Base-by-base conservation (phyloP, 495 filamentous ascomycete genomes). In the Mytilinidion resinicola region DNA sequence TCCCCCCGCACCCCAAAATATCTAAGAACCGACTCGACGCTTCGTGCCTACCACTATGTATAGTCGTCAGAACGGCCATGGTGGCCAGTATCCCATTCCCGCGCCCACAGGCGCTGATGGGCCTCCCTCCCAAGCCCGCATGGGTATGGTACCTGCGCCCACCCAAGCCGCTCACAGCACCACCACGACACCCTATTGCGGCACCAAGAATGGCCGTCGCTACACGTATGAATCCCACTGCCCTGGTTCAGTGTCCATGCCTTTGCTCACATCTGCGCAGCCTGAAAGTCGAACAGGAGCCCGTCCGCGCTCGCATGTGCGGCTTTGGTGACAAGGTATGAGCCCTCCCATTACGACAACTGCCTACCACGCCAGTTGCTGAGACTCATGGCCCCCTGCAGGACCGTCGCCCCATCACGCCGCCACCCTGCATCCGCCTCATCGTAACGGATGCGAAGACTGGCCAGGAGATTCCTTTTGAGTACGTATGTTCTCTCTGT, bases 291-390 rank as follows among this genome's bases (percentile, higher is more conserved):
- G 86, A 89, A 53, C 93, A 98, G 73, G 93, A 98, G 69, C 93
- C 93, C 50, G 79, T 90, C 61, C 86, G 93, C 53, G 93, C 93
- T 61, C 88, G 93, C 50, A 98, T 98, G 93, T 98, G 93, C 77
- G 93, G 93, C 1, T 98, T 96, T 77, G 93, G 93, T 54, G 93
- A 98, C 72, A 98, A 98, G 81, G 91, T 95, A 70, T 37, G 77
- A 68, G 46, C 55, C 10, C 38, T 36, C 14, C 50, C 20, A 34
- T 19, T 9, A 34, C 17, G 25, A 43, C 25, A 34, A 33, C 43
- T 14, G 43, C 46, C 15, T 38, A 41, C 51, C 56, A n/a, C 30
- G 46, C 12, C 15, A n/a, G 15, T 20, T 39, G 34, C 62, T 60
- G 53, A 60, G 35, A 57, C 52, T 43, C 33, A 41, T 30, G 37